Evolutionary conservation across 345 rosid genomes (phyloP), one percentile per base, ranked within the genome.

Genomic region (Syzygium oleosum): DNA sequence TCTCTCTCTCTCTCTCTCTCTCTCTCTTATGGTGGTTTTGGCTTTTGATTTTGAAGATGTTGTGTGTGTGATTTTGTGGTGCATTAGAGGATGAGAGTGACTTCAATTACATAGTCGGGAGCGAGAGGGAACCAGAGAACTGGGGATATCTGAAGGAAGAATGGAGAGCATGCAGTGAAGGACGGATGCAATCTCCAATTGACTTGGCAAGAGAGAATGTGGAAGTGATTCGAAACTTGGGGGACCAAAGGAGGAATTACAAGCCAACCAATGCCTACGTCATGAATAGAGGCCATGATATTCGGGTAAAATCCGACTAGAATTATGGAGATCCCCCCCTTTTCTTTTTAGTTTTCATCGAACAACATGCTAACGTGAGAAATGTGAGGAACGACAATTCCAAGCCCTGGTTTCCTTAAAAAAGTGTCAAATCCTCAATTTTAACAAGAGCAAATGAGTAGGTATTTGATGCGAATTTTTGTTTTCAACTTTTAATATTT

Each of bases 201-300:
- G 93, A 90, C 84, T n/a, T 93, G 78, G 88, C 88, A 0, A 90
- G 9, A 58, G 23, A 38, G 6, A 85, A 89, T 85, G 93, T 90
- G 55, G 52, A 51, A 73, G 73, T 89, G 25, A 77, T 90, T 78
- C 23, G 11, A 7, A 88, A 86, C 7, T 52, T 84, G 34, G 86
- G 22, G 27, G 85, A 88, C 11, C 23, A 91, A 1, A 51, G 15
- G 87, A 92, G 52, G 84, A 86, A 27, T n/a, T 94, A 95, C 89
- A 41, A 73, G 41, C 91, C 92, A 52, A 56, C 41, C 52, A 77
- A 88, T 55, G 93, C 95, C 5, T 88, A 86, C n/a, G 6, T 92
- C 88, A 92, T 41, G 91, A 94, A 94, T 86, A 84, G 96, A 77
- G 95, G 96, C 78, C 95, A 93, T 85, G 96, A 93, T 79, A 92